Evolutionary conservation across 75 land plant genomes (phyloP).

Genomic region (Picea sitchensis): DNA sequence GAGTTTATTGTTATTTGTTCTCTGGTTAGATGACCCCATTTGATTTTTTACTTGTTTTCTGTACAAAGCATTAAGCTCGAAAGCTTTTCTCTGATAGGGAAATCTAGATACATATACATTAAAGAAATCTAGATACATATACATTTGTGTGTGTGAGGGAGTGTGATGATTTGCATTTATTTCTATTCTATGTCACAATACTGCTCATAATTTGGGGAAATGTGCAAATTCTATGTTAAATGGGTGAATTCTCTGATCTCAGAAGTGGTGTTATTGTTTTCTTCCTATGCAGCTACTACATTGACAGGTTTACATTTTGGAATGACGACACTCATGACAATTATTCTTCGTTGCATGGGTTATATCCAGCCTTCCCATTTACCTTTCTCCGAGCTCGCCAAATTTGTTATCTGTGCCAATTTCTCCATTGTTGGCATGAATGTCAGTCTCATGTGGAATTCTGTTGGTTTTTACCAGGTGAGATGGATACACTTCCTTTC

Average conservation of each 20-base stretch:
- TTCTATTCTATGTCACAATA: too few relatives aligned
- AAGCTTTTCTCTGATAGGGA: not conserved
- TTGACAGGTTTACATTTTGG: constrained; percentile 91
- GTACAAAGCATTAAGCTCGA: not conserved
- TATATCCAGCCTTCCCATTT: constrained; percentile 79
- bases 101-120: not conserved
- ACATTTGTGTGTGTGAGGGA: not conserved
- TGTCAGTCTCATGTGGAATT: constrained; percentile 98
- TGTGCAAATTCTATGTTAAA: not conserved
- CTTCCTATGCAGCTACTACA: constrained; percentile 77
- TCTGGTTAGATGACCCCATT: not conserved
- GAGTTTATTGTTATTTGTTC: not conserved
- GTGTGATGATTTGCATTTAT: too few relatives aligned
- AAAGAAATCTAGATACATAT: not conserved
- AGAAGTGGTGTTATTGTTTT: not conserved
- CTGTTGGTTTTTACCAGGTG: constrained; percentile 98
- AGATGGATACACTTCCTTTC: not conserved
- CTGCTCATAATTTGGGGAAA: not conserved
- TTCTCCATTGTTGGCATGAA: constrained; percentile 99
- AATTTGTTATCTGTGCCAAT: constrained; percentile 87
- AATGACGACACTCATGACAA: constrained; percentile 85
- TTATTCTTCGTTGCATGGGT: constrained; percentile 75
- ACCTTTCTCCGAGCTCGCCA: constrained; percentile 67
- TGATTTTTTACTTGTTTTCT: not conserved
- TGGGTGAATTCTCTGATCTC: not conserved